Evolutionary conservation across 805 yeast species (phyloP).

Genomic region (Teunomyces aglyptinius): DNA sequence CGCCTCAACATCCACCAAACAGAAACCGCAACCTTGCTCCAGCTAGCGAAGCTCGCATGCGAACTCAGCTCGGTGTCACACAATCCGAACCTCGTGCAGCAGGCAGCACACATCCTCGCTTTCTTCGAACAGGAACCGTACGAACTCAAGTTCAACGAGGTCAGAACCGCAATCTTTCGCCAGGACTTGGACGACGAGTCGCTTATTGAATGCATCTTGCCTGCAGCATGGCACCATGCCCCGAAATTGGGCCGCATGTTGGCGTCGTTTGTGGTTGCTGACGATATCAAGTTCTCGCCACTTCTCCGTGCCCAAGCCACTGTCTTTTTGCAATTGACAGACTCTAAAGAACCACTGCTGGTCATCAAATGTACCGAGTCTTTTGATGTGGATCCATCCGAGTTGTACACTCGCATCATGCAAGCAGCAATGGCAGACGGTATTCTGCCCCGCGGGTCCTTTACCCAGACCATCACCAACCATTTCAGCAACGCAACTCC

Average conservation of each 20-base stretch:
- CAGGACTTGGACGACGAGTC: slow-evolving; percentile 25
- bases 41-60: slow-evolving; percentile 19
- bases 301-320: slow-evolving; percentile 19
- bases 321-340: slow-evolving; percentile 8
- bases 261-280: slow-evolving; percentile 14
- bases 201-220: slow-evolving; percentile 18
- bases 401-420: slow-evolving; percentile 15
- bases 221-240: slow-evolving; percentile 9
- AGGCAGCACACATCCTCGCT: slow-evolving; percentile 6
- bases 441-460: slow-evolving; percentile 20
- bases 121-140: slow-evolving; percentile 3
- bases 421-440: slow-evolving; percentile 15
- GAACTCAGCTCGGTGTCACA: slow-evolving; percentile 20
- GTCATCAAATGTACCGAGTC: background rate
- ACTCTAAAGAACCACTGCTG: background rate
- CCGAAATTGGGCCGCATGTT: slow-evolving; percentile 10
- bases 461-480: slow-evolving; percentile 14
- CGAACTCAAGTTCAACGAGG: slow-evolving; percentile 7
- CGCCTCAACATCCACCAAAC: slow-evolving; percentile 2
- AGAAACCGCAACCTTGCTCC: slow-evolving; percentile 9
- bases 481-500: slow-evolving; percentile 11
- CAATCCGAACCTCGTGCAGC: slow-evolving; percentile 3
- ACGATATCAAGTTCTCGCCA: slow-evolving; percentile 22
- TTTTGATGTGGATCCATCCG: slow-evolving; percentile 10
- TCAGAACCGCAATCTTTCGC: slow-evolving; percentile 14